Percentiles rank a stretch among this genome's conserved stretches.
Conservation (phyloP, 257 asterid genomes). For the Rauvolfia tetraphylla region DNA sequence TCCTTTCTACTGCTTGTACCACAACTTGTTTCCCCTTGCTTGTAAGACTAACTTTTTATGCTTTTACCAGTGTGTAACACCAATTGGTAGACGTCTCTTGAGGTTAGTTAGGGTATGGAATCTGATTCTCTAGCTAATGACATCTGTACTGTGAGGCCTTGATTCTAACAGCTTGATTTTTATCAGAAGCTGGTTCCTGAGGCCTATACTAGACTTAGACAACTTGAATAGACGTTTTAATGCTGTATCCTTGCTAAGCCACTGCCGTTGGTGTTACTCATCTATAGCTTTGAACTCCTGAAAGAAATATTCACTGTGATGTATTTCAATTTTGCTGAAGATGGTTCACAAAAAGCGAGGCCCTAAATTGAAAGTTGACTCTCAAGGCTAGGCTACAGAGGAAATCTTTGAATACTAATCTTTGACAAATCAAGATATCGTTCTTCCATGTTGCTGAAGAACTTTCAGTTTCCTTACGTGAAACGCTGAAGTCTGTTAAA, state of each 20-base stretch:
- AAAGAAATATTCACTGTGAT: not conserved
- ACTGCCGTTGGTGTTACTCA: not conserved
- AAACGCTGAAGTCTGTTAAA: constrained; percentile 86
- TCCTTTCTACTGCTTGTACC: constrained; percentile 17
- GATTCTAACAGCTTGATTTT: constrained; percentile 29
- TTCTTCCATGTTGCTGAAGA: constrained; percentile 85
- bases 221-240: constrained; percentile 80
- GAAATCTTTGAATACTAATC: constrained; percentile 9
- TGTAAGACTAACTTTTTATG: constrained; percentile 27
- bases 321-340: not conserved
- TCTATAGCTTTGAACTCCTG: not conserved
- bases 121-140: constrained; percentile 14
- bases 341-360: not conserved
- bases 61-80: constrained; percentile 86
- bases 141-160: constrained; percentile 25
- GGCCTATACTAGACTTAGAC: constrained; percentile 88
- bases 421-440: constrained; percentile 68
- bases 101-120: constrained; percentile 45
- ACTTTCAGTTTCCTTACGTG: constrained; percentile 70
- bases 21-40: constrained; percentile 15
- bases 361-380: not conserved
- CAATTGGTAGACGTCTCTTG: constrained; percentile 90
- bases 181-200: constrained; percentile 89
- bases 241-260: constrained; percentile 66
- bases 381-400: not conserved